Evolutionary conservation across 257 asterid species (phyloP).

Genomic region (Rubia yunnanensis): DNA sequence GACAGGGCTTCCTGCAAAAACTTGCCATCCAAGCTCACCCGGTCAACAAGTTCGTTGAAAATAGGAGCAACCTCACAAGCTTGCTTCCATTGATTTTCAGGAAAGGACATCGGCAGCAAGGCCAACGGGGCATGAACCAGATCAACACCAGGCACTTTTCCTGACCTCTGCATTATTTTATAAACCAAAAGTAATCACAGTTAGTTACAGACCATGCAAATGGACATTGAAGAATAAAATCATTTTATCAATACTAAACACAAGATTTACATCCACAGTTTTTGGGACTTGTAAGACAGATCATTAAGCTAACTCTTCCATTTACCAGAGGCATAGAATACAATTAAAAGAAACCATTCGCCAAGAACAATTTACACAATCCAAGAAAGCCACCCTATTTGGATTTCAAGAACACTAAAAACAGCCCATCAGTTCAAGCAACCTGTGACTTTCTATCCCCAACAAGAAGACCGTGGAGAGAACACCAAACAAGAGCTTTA

Average conservation of each 20-base stretch:
- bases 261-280: background rate
- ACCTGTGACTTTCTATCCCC: conserved; percentile 84
- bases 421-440: background rate
- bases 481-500: conserved; percentile 86
- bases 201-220: background rate
- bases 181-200: conserved; percentile 2
- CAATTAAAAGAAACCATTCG: background rate
- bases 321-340: background rate
- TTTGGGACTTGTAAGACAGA: background rate
- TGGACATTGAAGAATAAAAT: background rate
- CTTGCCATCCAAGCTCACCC: conserved; percentile 75
- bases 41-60: conserved; percentile 85
- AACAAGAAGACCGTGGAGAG: conserved; percentile 82
- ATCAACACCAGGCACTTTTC: conserved; percentile 74
- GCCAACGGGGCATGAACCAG: conserved; percentile 88
- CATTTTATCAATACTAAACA: background rate
- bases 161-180: conserved; percentile 56
- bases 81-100: conserved; percentile 64
- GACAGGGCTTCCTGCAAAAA: conserved; percentile 88
- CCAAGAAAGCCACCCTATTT: conserved; percentile 3
- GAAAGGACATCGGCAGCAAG: conserved; percentile 65
- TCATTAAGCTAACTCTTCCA: background rate
- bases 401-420: background rate
- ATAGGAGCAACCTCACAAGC: conserved; percentile 96
- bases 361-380: background rate